Conservation (phyloP, 202 grass and related monocot species). For the Sporobolus alterniflorus region DNA sequence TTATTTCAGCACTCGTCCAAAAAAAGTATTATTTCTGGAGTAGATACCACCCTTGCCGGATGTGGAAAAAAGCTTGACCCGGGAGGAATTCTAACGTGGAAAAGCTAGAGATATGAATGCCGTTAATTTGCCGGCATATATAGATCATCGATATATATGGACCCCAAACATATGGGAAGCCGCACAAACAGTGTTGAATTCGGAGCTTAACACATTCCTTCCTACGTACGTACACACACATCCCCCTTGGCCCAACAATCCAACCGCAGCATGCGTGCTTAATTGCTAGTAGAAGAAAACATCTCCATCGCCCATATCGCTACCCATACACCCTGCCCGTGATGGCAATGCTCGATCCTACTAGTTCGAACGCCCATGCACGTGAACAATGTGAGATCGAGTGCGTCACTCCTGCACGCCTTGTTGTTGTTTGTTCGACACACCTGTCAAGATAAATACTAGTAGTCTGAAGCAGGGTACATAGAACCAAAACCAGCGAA, state of each 20-base stretch:
- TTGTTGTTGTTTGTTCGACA: background rate
- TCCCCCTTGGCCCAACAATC: slow-evolving; percentile 28
- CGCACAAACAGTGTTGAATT: background rate
- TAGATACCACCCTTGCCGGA: background rate
- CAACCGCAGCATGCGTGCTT: too few relatives aligned
- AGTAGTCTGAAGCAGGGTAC: too few relatives aligned
- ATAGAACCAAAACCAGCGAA: too few relatives aligned
- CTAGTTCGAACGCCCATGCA: slow-evolving; percentile 2
- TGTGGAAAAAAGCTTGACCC: slow-evolving; percentile 31
- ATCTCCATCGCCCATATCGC: slow-evolving; percentile 10
- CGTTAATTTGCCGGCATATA: background rate
- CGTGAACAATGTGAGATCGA: slow-evolving; percentile 35
- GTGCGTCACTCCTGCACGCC: slow-evolving; percentile 7
- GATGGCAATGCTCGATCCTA: background rate
- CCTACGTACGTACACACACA: slow-evolving; percentile 2
- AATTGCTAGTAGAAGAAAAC: too few relatives aligned
- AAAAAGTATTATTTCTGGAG: too few relatives aligned
- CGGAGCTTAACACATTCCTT: background rate
- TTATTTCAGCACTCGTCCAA: background rate
- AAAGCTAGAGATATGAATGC: background rate
- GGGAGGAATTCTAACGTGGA: background rate
- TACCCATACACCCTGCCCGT: background rate
- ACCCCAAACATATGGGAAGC: background rate
- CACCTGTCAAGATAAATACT: too few relatives aligned
- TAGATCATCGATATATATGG: background rate